Evolutionary conservation across 371 early-diverging fungal species (phyloP).

Genomic region (Lichtheimia hyalospora): DNA sequence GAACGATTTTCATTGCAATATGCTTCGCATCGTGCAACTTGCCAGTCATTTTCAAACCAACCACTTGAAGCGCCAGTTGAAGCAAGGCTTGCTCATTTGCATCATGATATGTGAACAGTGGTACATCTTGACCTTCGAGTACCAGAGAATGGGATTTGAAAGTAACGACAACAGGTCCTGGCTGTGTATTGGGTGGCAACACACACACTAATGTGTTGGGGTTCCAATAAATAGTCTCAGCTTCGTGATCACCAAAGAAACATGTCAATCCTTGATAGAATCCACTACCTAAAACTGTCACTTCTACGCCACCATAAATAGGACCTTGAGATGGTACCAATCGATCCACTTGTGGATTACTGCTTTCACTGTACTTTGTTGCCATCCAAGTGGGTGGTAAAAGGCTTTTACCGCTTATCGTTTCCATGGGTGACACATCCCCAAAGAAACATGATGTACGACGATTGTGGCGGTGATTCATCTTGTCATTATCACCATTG

Average conservation of each 20-base stretch:
- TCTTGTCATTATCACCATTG: too few species aligned
- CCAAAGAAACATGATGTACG: too few species aligned
- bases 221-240: constrained; percentile 71
- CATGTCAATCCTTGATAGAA: constrained; percentile 71
- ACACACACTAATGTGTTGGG: constrained; percentile 75
- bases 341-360: constrained; percentile 46
- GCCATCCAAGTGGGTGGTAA: too few species aligned
- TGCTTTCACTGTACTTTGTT: neutral
- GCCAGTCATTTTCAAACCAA: constrained; percentile 80
- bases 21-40: constrained; percentile 68
- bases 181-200: constrained; percentile 70
- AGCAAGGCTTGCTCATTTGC: constrained; percentile 79
- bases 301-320: constrained; percentile 74
- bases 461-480: too few species aligned
- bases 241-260: constrained; percentile 74
- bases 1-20: constrained; percentile 73
- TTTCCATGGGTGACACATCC: too few species aligned
- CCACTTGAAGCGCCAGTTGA: constrained; percentile 80
- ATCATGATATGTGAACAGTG: constrained; percentile 65
- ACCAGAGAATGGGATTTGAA: constrained; percentile 53
- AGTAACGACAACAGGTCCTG: constrained; percentile 75
- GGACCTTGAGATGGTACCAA: constrained; percentile 77
- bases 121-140: constrained; percentile 50
- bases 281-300: constrained; percentile 75
- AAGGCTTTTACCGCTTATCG: too few species aligned